These are phyloP conservation scores for Rhododendron molle DNA, from an alignment of 148 eudicot genomes.

Conservation along the genomic window DNA sequence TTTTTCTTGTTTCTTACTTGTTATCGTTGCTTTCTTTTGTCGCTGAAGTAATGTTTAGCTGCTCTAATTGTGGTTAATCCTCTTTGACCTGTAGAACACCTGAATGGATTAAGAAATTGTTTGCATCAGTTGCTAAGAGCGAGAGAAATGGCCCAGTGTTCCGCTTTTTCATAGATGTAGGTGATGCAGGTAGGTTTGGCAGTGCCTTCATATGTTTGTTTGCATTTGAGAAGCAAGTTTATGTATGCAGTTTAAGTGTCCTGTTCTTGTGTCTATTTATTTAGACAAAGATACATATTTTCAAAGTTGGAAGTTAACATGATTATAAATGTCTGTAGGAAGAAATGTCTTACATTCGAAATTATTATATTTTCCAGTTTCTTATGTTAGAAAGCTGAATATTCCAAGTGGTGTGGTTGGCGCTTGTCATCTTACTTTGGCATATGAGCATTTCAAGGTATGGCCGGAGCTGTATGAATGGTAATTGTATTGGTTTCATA, in stretches of 20 bases:
- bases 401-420: slow-evolving; percentile 96
- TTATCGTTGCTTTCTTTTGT: not conserved
- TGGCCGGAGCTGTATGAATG: slow-evolving; percentile 2
- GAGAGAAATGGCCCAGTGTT: slow-evolving; percentile 85
- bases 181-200: slow-evolving; percentile 74
- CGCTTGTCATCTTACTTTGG: slow-evolving; percentile 92
- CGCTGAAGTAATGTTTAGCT: not conserved
- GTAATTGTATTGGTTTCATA: not conserved
- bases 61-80: not conserved
- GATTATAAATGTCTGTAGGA: not conserved
- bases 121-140: slow-evolving; percentile 55
- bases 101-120: slow-evolving; percentile 81
- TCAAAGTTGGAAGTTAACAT: not conserved
- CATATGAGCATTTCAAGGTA: slow-evolving; percentile 94
- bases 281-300: not conserved
- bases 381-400: slow-evolving; percentile 78
- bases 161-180: slow-evolving; percentile 90
- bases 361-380: slow-evolving; percentile 52
- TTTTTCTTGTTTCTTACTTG: not conserved
- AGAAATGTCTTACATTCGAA: slow-evolving; percentile 2
- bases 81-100: slow-evolving; percentile 59
- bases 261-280: not conserved
- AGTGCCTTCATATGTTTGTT: not conserved
- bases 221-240: not conserved
- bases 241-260: not conserved